A percentile compares a stretch with the other conserved stretches of the same genome.
Conservation (phyloP, 2,329 filamentous ascomycete species). For the Fusarium sp. region DNA sequence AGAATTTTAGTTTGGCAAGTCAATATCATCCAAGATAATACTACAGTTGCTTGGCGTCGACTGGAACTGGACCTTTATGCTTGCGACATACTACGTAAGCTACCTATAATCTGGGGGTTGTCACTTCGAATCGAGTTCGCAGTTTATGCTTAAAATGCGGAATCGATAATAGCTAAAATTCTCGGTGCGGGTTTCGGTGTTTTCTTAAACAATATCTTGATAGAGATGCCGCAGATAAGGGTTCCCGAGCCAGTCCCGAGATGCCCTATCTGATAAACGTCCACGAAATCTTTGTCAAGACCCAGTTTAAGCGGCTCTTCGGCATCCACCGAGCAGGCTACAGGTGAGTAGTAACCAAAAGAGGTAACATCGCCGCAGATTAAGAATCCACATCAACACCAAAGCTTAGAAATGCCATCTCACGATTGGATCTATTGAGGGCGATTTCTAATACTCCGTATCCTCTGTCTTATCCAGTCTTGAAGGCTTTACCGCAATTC, state of each 20-base stretch:
- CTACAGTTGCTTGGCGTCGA: too few relatives aligned
- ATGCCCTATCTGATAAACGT: neutral
- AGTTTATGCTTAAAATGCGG: too few relatives aligned
- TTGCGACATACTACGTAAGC: too few relatives aligned
- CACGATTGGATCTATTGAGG: neutral
- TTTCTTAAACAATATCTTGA: too few relatives aligned
- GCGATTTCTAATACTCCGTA: neutral
- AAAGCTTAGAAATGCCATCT: slow-evolving; percentile 3
- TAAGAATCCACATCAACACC: slow-evolving; percentile 8
- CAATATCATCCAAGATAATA: too few relatives aligned
- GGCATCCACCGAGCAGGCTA: neutral
- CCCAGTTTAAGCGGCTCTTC: slow-evolving; percentile 18
- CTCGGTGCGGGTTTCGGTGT: too few relatives aligned
- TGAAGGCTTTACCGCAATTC: neutral
- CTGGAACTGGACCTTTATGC: too few relatives aligned
- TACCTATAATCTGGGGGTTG: too few relatives aligned
- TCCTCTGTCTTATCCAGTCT: slow-evolving; percentile 12
- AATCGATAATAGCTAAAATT: too few relatives aligned
- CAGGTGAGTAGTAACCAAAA: neutral
- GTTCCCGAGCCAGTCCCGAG: slow-evolving; percentile 13
- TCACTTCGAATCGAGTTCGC: too few relatives aligned
- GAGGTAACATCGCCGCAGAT: neutral
- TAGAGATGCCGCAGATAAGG: neutral
- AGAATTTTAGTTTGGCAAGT: too few relatives aligned
- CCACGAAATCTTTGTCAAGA: neutral